Evolutionary conservation across 768 basidiomycete species (phyloP).

Genomic region (Pulveroboletus frians): DNA sequence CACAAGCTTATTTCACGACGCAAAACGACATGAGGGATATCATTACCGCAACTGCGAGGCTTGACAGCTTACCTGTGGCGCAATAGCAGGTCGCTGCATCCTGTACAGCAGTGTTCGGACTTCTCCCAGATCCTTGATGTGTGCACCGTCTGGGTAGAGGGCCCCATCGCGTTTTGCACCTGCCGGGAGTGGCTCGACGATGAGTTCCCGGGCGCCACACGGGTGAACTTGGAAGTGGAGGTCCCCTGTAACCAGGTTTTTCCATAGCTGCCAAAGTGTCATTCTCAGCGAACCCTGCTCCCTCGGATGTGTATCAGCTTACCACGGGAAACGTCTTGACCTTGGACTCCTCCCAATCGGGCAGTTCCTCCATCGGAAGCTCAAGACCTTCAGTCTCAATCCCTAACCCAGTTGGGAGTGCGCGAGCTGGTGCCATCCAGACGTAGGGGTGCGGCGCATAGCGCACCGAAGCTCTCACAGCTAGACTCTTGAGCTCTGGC

Average conservation of each 20-base stretch:
- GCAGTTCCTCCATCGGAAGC: constrained; percentile 58
- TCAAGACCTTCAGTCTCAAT: constrained; percentile 78
- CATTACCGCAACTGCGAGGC: neutral
- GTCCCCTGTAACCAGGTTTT: constrained; percentile 79
- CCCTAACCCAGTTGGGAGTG: constrained; percentile 74
- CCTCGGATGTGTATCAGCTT: constrained; percentile 12
- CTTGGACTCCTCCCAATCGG: constrained; percentile 76
- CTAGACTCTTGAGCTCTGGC: constrained; percentile 67
- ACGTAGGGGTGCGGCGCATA: constrained; percentile 88
- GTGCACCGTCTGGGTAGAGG: constrained; percentile 78
- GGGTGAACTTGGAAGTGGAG: constrained; percentile 92
- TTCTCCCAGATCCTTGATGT: constrained; percentile 64
- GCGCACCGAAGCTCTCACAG: constrained; percentile 67
- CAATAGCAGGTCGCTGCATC: constrained; percentile 88
- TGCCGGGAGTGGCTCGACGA: constrained; percentile 68
- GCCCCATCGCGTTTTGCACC: constrained; percentile 54
- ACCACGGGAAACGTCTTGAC: constrained; percentile 69
- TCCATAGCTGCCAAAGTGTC: constrained; percentile 60
- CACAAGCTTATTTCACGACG: constrained; percentile 42
- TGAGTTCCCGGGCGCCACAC: constrained; percentile 60
- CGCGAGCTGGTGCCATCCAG: constrained; percentile 80
- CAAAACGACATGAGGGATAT: neutral
- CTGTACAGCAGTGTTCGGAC: constrained; percentile 74
- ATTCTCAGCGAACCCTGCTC: neutral
- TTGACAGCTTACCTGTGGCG: constrained; percentile 48